A percentile compares a stretch with the other conserved stretches of the same genome.
Conservation (phyloP, 2,329 filamentous ascomycete species). For the Aspergillus thermomutatus region DNA sequence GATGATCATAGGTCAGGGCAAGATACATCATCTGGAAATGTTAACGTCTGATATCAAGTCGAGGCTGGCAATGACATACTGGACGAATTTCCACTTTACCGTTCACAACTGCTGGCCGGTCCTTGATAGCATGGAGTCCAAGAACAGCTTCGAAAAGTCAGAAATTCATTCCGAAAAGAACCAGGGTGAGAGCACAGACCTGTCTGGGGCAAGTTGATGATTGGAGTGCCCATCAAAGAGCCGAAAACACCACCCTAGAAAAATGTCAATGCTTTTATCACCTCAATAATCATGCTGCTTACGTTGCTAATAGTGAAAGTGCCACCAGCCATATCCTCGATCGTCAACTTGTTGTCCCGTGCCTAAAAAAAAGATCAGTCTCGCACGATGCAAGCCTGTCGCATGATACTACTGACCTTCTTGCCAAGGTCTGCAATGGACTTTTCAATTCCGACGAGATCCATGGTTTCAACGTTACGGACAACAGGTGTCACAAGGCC, state of each 20-base stretch:
- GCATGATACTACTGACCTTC: conserved; percentile 60
- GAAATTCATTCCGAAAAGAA: conserved; percentile 6
- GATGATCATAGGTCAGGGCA: conserved; percentile 95
- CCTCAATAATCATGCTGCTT: conserved; percentile 16
- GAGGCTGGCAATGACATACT: conserved; percentile 36
- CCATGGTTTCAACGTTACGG: conserved; percentile 84
- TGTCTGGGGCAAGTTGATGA: conserved; percentile 95
- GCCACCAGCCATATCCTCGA: conserved; percentile 98
- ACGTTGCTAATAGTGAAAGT: conserved; percentile 97
- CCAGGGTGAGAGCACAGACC: conserved; percentile 38
- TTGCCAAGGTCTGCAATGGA: conserved; percentile 90
- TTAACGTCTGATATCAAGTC: conserved; percentile 8
- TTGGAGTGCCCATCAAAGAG: conserved; percentile 94
- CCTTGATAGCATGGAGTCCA: conserved; percentile 94
- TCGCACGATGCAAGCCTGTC: conserved; percentile 8
- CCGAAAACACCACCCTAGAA: conserved; percentile 81
- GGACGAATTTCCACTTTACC: conserved; percentile 93
- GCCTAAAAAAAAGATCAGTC: conserved; percentile 53
- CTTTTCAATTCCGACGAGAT: conserved; percentile 85
- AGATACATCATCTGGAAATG: conserved; percentile 85
- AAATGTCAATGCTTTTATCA: not conserved
- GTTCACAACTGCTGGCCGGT: conserved; percentile 82
- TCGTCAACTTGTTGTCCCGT: conserved; percentile 91
- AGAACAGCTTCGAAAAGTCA: conserved; percentile 60
- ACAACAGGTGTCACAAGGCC: conserved; percentile 95